Conservation (phyloP, 2,329 filamentous ascomycete genomes). For the Xylaria sp. region DNA sequence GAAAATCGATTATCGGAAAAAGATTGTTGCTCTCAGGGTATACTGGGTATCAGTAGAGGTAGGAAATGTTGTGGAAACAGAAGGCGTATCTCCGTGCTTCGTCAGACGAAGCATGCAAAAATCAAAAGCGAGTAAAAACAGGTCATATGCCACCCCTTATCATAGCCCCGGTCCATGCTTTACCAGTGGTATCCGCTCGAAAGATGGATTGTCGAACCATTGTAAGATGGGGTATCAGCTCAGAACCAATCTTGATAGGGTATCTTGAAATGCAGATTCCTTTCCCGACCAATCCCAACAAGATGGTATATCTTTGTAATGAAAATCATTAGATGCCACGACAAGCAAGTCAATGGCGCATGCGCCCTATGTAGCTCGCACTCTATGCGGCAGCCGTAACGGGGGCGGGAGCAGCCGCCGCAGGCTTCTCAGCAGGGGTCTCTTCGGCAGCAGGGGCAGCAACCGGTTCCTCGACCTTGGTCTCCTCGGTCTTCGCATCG, state of each 20-base stretch:
- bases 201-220: constrained; percentile 32
- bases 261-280: constrained; percentile 48
- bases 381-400: constrained; percentile 44
- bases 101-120: constrained; percentile 42
- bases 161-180: constrained; percentile 34
- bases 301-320: constrained; percentile 39
- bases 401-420: constrained; percentile 37
- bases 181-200: constrained; percentile 26
- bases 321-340: constrained; percentile 39
- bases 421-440: constrained; percentile 37
- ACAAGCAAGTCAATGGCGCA: constrained; percentile 19
- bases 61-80: constrained; percentile 40
- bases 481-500: constrained; percentile 30
- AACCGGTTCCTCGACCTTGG: constrained; percentile 22
- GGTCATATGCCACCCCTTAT: constrained; percentile 39
- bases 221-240: constrained; percentile 43
- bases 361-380: constrained; percentile 28
- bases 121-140: constrained; percentile 39
- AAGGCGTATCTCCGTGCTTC: constrained; percentile 39
- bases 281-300: constrained; percentile 44
- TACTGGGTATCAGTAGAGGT: constrained; percentile 47
- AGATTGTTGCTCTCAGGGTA: constrained; percentile 42
- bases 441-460: constrained; percentile 32
- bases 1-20: constrained; percentile 31
- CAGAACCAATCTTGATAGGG: constrained; percentile 44